phyloP scores from a whole-genome alignment of 164 flowering plant genomes.

The Aristolochia fimbriata region DNA sequence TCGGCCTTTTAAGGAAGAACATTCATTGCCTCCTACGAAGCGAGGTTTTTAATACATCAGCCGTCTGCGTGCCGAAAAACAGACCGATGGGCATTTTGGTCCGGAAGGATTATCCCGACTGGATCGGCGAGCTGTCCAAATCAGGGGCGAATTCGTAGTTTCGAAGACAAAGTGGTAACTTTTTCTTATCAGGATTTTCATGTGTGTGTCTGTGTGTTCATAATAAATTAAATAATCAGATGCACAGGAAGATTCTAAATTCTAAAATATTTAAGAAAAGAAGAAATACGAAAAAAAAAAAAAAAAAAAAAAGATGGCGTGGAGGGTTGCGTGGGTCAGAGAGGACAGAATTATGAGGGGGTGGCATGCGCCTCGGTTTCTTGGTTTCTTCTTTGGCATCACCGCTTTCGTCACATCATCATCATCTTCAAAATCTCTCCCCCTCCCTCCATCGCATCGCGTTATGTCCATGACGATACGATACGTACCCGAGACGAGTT shows the following conservation, averaged over 20 bases:
- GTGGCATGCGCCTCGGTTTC: conserved; percentile 21
- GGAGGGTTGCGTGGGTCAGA: conserved; percentile 33
- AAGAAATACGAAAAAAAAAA: conserved; percentile 6
- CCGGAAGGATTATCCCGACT: no score
- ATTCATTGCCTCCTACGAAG: no score
- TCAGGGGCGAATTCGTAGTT: background rate
- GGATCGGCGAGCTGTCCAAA: background rate
- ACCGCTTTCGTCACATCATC: conserved; percentile 1
- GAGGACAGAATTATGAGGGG: conserved; percentile 42
- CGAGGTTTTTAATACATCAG: no score
- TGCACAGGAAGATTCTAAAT: background rate
- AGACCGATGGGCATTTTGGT: no score
- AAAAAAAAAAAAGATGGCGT: background rate
- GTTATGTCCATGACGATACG: background rate
- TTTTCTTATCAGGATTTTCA: background rate
- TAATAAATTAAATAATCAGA: no score
- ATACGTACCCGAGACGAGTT: no score
- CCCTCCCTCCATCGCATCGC: background rate
- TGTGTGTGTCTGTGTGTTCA: background rate
- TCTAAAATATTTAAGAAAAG: conserved; percentile 1
- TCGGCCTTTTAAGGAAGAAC: no score
- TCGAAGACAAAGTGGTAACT: background rate
- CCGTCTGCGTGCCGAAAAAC: no score
- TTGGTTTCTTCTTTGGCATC: background rate
- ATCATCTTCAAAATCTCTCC: background rate